Evolutionary conservation across 208 protist species (phyloP).

Genomic region (Wallacemonas sp.): DNA sequence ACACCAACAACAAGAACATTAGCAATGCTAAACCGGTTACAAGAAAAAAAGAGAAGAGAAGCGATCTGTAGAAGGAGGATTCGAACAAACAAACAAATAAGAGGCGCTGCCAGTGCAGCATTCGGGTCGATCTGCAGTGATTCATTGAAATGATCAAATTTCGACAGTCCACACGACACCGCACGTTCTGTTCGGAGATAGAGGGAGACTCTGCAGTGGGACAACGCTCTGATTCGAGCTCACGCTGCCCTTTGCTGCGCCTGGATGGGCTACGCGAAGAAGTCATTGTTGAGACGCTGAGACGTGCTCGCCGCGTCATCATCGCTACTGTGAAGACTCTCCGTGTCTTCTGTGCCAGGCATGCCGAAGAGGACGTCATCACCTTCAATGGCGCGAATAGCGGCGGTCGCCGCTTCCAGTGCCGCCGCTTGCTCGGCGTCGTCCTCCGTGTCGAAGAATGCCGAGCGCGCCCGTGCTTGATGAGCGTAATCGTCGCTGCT

Average conservation of each 20-base stretch:
- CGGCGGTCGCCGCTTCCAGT: conserved; percentile 9
- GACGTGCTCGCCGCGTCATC: neutral
- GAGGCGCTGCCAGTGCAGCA: neutral
- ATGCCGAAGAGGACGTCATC: conserved; percentile 11
- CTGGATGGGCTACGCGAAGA: neutral
- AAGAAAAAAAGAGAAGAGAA: conserved; percentile 6
- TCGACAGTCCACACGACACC: no score
- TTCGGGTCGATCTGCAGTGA: no score
- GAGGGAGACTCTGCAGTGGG: no score
- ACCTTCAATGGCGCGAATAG: conserved; percentile 12
- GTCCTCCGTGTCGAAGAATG: conserved; percentile 4
- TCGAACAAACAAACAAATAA: neutral
- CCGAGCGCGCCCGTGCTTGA: neutral
- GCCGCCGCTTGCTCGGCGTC: conserved; percentile 8
- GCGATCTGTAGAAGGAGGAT: conserved; percentile 4
- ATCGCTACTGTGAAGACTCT: neutral
- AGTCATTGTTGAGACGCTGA: conserved; percentile 7
- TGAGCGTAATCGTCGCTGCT: neutral
- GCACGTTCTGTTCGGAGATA: no score
- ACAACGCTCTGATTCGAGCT: no score
- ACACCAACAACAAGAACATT: neutral
- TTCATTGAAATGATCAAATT: no score
- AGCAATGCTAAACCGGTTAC: conserved; percentile 3
- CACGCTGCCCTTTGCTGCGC: no score
- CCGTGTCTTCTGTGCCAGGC: neutral